Conservation (phyloP, 1,139 yeast genomes). For the Candida smagusa region DNA sequence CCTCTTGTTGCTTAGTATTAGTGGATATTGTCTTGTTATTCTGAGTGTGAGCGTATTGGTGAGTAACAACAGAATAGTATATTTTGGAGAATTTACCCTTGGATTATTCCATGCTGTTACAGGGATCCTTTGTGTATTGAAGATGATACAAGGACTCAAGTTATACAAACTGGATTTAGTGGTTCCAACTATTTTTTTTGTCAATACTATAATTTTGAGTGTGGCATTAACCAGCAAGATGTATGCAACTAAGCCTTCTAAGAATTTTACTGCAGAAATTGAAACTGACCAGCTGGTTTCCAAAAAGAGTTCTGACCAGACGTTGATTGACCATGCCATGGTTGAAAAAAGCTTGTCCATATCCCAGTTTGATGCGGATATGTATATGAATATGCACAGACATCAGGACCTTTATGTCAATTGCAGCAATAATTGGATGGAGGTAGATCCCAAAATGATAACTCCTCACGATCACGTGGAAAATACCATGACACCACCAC, state of each 20-base stretch:
- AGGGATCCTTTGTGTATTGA: conserved; percentile 18
- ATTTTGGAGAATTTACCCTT: conserved; percentile 9
- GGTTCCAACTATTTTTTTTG: conserved; percentile 2
- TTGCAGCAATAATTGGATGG: too few relatives aligned
- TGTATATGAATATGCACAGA: too few relatives aligned
- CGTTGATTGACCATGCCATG: conserved; percentile 3
- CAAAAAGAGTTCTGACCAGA: conserved; percentile 8
- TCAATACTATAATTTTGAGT: not conserved
- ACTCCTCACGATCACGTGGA: too few relatives aligned
- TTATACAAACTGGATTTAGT: conserved; percentile 1
- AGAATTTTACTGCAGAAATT: not conserved
- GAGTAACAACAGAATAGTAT: not conserved
- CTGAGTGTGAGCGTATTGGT: conserved; percentile 3
- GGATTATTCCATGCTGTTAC: conserved; percentile 16
- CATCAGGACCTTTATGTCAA: too few relatives aligned
- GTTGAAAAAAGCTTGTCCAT: too few relatives aligned
- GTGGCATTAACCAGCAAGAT: not conserved
- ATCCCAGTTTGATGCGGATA: too few relatives aligned
- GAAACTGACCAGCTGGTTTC: conserved; percentile 1
- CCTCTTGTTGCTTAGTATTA: conserved; percentile 3
- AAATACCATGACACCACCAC: too few relatives aligned
- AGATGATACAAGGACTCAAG: conserved; percentile 10
- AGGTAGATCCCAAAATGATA: too few relatives aligned
- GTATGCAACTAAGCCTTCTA: not conserved
- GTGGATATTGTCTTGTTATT: conserved; percentile 5